phyloP scores from a whole-genome alignment of 768 basidiomycete genomes.

The Solioccasus polychromus region DNA sequence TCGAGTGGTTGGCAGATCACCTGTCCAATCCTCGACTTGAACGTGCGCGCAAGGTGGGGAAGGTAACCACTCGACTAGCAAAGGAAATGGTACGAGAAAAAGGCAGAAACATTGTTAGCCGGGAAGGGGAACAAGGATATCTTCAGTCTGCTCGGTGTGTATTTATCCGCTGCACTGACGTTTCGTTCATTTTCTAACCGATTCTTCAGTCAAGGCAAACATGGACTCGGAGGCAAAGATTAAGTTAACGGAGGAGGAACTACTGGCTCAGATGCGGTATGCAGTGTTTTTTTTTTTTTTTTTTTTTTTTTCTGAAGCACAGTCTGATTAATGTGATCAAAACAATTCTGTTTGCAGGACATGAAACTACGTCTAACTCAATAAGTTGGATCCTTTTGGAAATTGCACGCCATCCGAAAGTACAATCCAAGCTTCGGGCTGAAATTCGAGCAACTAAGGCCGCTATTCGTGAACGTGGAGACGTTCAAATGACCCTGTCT shows the following conservation, averaged over 20 bases:
- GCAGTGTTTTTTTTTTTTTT: not conserved
- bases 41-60: slow-evolving; percentile 15
- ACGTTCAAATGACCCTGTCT: slow-evolving; percentile 14
- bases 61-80: slow-evolving; percentile 7
- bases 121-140: slow-evolving; percentile 18
- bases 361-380: slow-evolving; percentile 62
- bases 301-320: not conserved
- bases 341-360: slow-evolving; percentile 47
- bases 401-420: slow-evolving; percentile 53
- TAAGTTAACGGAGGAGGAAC: slow-evolving; percentile 20
- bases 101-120: slow-evolving; percentile 7
- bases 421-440: slow-evolving; percentile 59
- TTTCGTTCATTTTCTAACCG: not conserved
- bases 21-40: slow-evolving; percentile 19
- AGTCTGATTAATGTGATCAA: slow-evolving; percentile 18
- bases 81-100: slow-evolving; percentile 19
- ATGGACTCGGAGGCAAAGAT: slow-evolving; percentile 25
- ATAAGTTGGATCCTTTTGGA: slow-evolving; percentile 63
- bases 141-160: slow-evolving; percentile 39
- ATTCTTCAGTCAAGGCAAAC: slow-evolving; percentile 26
- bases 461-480: slow-evolving; percentile 10
- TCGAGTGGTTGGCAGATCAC: slow-evolving; percentile 36
- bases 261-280: slow-evolving; percentile 19
- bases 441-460: slow-evolving; percentile 16
- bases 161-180: no score